These are phyloP conservation scores for Neurospora sp. DNA, from an alignment of 2,329 filamentous ascomycete genomes.

Conservation along the genomic window DNA sequence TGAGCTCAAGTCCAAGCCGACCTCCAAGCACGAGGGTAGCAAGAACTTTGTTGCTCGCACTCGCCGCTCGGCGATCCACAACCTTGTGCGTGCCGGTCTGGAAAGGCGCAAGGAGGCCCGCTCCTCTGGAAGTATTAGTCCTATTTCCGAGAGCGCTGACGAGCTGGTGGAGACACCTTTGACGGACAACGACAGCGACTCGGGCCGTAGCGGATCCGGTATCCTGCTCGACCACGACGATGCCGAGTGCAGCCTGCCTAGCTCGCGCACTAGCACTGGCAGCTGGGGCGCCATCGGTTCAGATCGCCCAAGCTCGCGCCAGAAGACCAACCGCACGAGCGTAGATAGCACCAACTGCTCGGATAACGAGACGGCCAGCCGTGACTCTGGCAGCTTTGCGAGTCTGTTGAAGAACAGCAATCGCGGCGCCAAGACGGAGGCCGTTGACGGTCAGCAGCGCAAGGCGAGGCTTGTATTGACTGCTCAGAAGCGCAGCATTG, in stretches of 20 bases:
- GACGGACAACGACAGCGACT: constrained; percentile 67
- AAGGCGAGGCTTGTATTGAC: constrained; percentile 82
- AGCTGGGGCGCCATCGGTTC: constrained; percentile 75
- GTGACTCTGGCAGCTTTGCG: constrained; percentile 51
- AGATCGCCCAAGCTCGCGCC: constrained; percentile 64
- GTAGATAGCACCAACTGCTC: constrained; percentile 56
- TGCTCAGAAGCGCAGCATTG: constrained; percentile 80
- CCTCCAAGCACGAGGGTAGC: constrained; percentile 88
- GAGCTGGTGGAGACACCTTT: constrained; percentile 53
- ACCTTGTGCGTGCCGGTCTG: constrained; percentile 79
- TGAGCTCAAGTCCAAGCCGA: constrained; percentile 82
- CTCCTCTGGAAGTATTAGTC: constrained; percentile 73
- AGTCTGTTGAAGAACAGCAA: constrained; percentile 55
- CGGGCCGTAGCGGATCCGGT: constrained; percentile 63
- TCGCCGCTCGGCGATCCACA: constrained; percentile 83
- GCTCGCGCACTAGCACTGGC: constrained; percentile 67
- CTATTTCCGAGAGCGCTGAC: constrained; percentile 71
- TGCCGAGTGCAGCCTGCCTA: constrained; percentile 56
- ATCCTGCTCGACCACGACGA: constrained; percentile 63
- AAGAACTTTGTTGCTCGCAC: constrained; percentile 94
- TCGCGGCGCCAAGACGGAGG: constrained; percentile 45
- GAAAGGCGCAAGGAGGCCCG: constrained; percentile 72
- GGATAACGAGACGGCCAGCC: constrained; percentile 33
- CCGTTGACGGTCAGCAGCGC: constrained; percentile 57
- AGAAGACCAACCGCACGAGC: constrained; percentile 51